Conservation (phyloP, 148 eudicot genomes). For the Rhododendron williamsianum region DNA sequence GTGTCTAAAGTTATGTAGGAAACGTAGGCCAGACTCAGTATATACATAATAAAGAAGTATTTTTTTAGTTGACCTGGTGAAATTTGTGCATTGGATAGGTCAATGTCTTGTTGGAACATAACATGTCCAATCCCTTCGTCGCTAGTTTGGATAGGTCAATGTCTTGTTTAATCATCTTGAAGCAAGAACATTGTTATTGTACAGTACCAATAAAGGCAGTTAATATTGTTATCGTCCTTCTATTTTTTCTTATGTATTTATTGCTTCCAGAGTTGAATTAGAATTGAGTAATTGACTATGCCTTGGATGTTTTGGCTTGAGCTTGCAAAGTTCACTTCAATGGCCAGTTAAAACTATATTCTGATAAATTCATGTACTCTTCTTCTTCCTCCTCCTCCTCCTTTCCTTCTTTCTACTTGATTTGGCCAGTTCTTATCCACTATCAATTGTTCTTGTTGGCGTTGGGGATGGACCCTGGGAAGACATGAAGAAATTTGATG, state of each 20-base stretch:
- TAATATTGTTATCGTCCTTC: background rate
- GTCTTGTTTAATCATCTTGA: background rate
- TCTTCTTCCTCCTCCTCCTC: background rate
- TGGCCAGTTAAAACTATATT: background rate
- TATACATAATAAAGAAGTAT: background rate
- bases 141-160: background rate
- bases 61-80: background rate
- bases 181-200: background rate
- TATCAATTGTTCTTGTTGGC: conserved; percentile 41
- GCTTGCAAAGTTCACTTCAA: background rate
- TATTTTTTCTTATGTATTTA: background rate
- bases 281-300: background rate
- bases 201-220: background rate
- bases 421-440: conserved; percentile 28
- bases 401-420: background rate
- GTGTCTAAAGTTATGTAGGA: background rate
- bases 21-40: background rate
- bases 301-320: background rate
- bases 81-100: background rate
- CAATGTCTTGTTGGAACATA: background rate
- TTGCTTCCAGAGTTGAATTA: background rate
- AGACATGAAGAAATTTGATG: conserved; percentile 44
- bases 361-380: background rate
- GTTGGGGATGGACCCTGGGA: conserved; percentile 56
- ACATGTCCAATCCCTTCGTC: background rate